Percentiles rank a stretch among this genome's conserved stretches.
Conservation (phyloP, 164 flowering plant species). For the Stephania yunnanensis region DNA sequence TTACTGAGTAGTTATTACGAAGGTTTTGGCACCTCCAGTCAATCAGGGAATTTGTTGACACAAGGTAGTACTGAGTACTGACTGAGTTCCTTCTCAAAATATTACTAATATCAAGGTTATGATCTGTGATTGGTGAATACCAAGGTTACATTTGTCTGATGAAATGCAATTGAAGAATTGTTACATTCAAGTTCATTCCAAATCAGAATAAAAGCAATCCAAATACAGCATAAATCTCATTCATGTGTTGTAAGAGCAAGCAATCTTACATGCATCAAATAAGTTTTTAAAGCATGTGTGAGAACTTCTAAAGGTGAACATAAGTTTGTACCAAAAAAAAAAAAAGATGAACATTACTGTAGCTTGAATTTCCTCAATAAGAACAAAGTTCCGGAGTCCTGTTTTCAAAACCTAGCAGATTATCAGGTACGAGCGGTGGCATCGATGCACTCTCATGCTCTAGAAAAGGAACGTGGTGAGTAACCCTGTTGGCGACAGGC, state of each 20-base stretch:
- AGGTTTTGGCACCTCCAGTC: neutral
- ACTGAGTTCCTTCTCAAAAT: neutral
- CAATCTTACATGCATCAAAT: neutral
- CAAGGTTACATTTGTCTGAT: neutral
- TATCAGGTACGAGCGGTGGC: neutral
- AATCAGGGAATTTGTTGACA: neutral
- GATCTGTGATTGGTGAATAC: neutral
- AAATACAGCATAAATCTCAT: neutral
- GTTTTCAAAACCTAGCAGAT: neutral
- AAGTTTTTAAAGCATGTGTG: neutral
- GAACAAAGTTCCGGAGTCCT: neutral
- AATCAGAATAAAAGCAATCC: neutral
- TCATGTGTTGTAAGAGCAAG: neutral
- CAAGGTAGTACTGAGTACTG: neutral
- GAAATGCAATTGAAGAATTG: neutral
- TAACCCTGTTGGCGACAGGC: constrained; percentile 6
- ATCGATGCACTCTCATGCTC: constrained; percentile 1
- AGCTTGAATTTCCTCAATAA: neutral
- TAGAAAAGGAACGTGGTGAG: neutral
- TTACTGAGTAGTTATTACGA: neutral
- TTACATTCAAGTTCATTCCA: neutral
- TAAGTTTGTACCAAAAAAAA: neutral
- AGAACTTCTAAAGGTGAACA: neutral
- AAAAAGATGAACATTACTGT: neutral
- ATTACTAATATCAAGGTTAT: too few relatives aligned